Percentiles rank a stretch among this genome's conserved stretches.
Evolutionary conservation across 768 basidiomycete genomes (phyloP).

Genomic region (Calocera cornea): DNA sequence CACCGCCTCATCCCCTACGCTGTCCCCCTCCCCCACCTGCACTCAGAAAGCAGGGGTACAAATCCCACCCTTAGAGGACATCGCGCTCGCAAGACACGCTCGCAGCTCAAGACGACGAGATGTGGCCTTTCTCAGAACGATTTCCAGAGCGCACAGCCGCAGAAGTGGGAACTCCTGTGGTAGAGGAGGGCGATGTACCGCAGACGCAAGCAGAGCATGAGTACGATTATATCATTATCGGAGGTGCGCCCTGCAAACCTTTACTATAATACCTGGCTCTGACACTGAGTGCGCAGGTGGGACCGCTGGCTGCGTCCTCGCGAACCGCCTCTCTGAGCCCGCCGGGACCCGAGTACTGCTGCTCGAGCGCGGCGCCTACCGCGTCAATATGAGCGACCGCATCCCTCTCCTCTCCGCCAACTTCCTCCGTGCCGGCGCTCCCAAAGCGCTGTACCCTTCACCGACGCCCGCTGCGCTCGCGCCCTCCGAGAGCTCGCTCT

Average conservation of each 20-base stretch:
- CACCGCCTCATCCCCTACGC: too few relatives aligned
- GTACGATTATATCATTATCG: background rate
- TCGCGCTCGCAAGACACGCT: too few relatives aligned
- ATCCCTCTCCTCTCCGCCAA: background rate
- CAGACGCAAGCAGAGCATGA: background rate
- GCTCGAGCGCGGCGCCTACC: background rate
- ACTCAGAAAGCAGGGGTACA: too few relatives aligned
- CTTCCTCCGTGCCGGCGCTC: background rate
- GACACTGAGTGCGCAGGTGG: background rate
- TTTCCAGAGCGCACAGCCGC: background rate
- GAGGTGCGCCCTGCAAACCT: background rate
- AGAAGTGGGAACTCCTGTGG: background rate
- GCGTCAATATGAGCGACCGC: background rate
- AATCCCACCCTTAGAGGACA: too few relatives aligned
- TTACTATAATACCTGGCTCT: background rate
- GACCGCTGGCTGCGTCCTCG: background rate
- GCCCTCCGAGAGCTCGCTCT: background rate
- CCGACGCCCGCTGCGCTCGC: background rate
- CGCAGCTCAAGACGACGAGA: too few relatives aligned
- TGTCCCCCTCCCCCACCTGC: too few relatives aligned
- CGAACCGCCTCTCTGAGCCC: background rate
- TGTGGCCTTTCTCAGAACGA: background rate
- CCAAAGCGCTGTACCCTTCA: background rate
- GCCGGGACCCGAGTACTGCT: background rate
- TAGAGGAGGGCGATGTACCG: background rate